Base-by-base conservation (phyloP, 2,329 filamentous ascomycete species). In the Alternaria sp. region DNA sequence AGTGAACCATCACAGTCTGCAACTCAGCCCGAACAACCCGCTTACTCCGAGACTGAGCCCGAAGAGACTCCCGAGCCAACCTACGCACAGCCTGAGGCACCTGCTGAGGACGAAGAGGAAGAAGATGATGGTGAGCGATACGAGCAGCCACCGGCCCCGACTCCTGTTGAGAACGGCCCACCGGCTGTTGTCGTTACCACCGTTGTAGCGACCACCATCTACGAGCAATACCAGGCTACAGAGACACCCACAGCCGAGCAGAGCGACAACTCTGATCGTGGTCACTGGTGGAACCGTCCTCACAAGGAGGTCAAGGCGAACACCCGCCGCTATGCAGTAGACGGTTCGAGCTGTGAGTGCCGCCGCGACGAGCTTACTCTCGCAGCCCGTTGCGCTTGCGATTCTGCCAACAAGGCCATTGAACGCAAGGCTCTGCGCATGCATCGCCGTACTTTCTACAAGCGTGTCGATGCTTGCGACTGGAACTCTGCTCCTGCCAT, bases 401-500 rank as follows among this genome's bases (percentile, higher is more conserved):
- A 69, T 60, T 62, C 66, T 12, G 61, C 65, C 58, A 61, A 68
- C 55, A 71, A 67, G 5, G 51, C 66, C 9, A 60, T 75, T 47
- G 76, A 78, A 65, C 76, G 75, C 64, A 72, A 78, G 61, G 76
- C 72, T 37, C 72, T 78, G 9, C 70, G 72, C 23, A 64, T 77
- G 50, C 74, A 77, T 61, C 70, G 74, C 50, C 76, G 76, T 63
- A 75, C 68, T 3, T 61, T 71, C 15, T 66, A 69, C 58, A 78
- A 78, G 58, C 75, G 75, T 21, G 64, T 73, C 5, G 71, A 76
- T 58, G 69, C 70, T 10, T 73, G 81, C 14, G 70, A 79, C 12
- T 84, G 79, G 71, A 61, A 68, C 23, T 60, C 72, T 10, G 81
- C 82, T 3, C 82, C 82, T 2, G 67, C 75, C 20, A 83, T 84